These are phyloP conservation scores for Geosmithia flava DNA, from an alignment of 2,329 filamentous ascomycete genomes.

Conservation along the genomic window DNA sequence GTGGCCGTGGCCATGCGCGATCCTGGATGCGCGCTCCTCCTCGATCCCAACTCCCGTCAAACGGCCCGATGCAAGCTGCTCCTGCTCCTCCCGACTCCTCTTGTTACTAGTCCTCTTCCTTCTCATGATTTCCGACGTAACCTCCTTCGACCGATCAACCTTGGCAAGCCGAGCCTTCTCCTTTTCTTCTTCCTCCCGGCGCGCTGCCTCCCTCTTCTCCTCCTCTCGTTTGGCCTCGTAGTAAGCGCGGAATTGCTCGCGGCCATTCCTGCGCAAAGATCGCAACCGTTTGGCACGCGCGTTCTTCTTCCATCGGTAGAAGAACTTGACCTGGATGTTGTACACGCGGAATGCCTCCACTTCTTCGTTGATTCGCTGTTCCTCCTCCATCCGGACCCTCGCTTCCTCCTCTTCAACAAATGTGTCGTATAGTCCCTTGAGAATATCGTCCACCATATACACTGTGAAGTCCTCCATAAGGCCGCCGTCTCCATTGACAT, in stretches of 20 bases:
- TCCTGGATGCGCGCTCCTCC: slow-evolving; percentile 17
- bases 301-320: slow-evolving; percentile 41
- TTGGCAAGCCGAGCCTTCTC: slow-evolving; percentile 7
- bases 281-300: slow-evolving; percentile 34
- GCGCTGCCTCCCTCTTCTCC: slow-evolving; percentile 16
- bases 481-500: slow-evolving; percentile 39
- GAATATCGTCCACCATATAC: slow-evolving; percentile 29
- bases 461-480: slow-evolving; percentile 37
- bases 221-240: slow-evolving; percentile 23
- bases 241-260: slow-evolving; percentile 36
- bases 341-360: slow-evolving; percentile 35
- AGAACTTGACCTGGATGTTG: slow-evolving; percentile 39
- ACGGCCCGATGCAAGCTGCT: slow-evolving; percentile 27
- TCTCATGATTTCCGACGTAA: slow-evolving; percentile 16
- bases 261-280: slow-evolving; percentile 36
- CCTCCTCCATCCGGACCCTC: slow-evolving; percentile 31
- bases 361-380: slow-evolving; percentile 29
- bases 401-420: slow-evolving; percentile 27
- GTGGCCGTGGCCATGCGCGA: slow-evolving; percentile 11
- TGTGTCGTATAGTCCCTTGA: slow-evolving; percentile 26
- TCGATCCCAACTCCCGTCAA: slow-evolving; percentile 27
- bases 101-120: slow-evolving; percentile 12
- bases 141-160: slow-evolving; percentile 20
- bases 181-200: slow-evolving; percentile 4
- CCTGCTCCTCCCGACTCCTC: slow-evolving; percentile 19